Evolutionary conservation across 1,139 yeast genomes (phyloP).

Genomic region (Torulaspora pretoriensis): DNA sequence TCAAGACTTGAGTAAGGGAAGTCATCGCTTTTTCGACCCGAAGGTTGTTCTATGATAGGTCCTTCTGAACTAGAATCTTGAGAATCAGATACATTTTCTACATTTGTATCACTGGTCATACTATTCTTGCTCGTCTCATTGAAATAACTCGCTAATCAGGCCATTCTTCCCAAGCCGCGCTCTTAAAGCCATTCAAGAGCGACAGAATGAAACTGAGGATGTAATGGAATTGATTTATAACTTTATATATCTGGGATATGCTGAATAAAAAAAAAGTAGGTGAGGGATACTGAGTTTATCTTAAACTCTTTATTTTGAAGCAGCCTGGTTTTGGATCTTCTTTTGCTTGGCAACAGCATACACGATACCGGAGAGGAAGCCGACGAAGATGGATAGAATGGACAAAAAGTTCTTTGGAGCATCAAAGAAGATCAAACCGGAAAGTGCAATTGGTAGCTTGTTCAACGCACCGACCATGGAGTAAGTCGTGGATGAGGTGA

Average conservation of each 20-base stretch:
- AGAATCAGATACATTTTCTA: conserved; percentile 8
- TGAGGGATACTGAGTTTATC: not conserved
- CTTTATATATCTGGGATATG: not conserved
- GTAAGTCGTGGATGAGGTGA: conserved; percentile 95
- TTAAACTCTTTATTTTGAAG: conserved; percentile 2
- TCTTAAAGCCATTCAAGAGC: not conserved
- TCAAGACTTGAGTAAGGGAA: conserved; percentile 3
- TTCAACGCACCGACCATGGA: conserved; percentile 99
- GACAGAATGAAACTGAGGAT: not conserved
- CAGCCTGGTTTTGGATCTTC: conserved; percentile 41
- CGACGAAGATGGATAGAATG: conserved; percentile 82
- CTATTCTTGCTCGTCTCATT: not conserved
- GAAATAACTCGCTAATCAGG: too few relatives aligned
- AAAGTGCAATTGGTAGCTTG: conserved; percentile 93
- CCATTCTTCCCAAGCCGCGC: not conserved
- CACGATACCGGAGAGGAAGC: conserved; percentile 90
- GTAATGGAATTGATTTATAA: conserved; percentile 1
- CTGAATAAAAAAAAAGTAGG: not conserved
- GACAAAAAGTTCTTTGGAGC: conserved; percentile 93
- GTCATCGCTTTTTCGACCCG: not conserved
- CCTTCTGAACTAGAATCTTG: conserved; percentile 9
- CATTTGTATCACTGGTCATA: not conserved
- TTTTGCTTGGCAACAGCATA: conserved; percentile 90
- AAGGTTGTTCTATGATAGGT: not conserved
- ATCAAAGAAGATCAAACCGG: conserved; percentile 90